Evolutionary conservation across 345 rosid species (phyloP).

Genomic region (Psidium friedrichsthalianum): DNA sequence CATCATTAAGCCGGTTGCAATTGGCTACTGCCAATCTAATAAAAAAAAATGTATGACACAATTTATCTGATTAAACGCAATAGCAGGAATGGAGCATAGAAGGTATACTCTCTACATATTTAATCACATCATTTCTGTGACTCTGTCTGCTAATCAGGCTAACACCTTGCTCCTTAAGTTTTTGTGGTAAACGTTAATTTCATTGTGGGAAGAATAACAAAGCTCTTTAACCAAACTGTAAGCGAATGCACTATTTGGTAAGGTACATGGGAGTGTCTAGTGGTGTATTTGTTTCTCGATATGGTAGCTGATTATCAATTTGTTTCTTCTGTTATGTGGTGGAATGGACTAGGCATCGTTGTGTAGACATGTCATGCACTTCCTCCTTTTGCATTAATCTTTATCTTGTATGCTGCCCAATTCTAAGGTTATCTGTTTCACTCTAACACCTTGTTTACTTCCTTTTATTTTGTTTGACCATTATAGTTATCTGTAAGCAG

Average conservation of each 20-base stretch:
- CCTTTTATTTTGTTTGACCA: not conserved
- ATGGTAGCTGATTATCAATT: not conserved
- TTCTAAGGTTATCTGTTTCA: not conserved
- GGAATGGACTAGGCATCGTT: not conserved
- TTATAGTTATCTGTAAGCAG: conserved; percentile 18
- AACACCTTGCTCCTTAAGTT: not conserved
- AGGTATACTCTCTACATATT: not conserved
- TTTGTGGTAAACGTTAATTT: not conserved
- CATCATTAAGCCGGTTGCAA: not conserved
- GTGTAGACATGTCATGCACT: not conserved
- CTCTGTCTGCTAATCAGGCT: not conserved
- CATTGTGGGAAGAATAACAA: not conserved
- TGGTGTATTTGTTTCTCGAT: not conserved
- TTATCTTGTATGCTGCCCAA: not conserved
- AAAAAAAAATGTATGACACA: not conserved
- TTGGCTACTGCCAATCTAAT: not conserved
- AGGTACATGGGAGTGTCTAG: not conserved
- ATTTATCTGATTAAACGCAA: not conserved
- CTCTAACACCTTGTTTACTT: not conserved
- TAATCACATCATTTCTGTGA: not conserved
- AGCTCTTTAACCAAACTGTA: not conserved
- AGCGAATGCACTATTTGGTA: not conserved
- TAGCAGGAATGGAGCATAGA: too few species aligned
- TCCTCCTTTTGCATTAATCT: not conserved
- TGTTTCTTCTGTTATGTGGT: not conserved